phyloP scores from a whole-genome alignment of 78 protist species.

The slime mould (Dictyostelium discoideum) region DNA sequence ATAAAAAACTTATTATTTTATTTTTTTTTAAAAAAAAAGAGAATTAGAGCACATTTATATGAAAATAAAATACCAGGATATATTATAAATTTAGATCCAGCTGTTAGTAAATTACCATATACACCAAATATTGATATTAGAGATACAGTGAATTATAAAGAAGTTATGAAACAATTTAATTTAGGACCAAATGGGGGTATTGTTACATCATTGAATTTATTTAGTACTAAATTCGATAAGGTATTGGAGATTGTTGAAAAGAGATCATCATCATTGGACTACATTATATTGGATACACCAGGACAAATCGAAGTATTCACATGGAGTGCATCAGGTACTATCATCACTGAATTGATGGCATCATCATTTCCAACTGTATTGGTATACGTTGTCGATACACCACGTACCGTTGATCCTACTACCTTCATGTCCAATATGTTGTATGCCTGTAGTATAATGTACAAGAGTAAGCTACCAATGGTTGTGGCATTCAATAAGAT shows the following conservation, averaged over 20 bases:
- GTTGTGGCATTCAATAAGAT: conserved; percentile 95
- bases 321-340: conserved; percentile 98
- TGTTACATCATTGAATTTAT: conserved; percentile 97
- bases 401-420: conserved; percentile 91
- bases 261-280: conserved; percentile 80
- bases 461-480: conserved; percentile 96
- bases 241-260: conserved; percentile 91
- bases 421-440: conserved; percentile 99
- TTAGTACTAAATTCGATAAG: conserved; percentile 96
- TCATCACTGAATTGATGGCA: conserved; percentile 96
- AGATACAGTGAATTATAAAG: conserved; percentile 98
- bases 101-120: conserved; percentile 92
- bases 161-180: conserved; percentile 96
- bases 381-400: conserved; percentile 97
- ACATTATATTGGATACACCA: conserved; percentile 96
- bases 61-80: conserved; percentile 84
- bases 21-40: background rate
- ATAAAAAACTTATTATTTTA: background rate
- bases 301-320: conserved; percentile 99
- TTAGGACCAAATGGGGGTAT: conserved; percentile 99
- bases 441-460: conserved; percentile 96
- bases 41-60: conserved; percentile 84
- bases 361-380: conserved; percentile 94
- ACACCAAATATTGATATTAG: conserved; percentile 98
- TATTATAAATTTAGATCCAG: conserved; percentile 97